Percentiles rank a stretch among this genome's conserved stretches.
Evolutionary conservation across 108 stramenopile genomes (phyloP).

Genomic region (Conticribra weissflogii): DNA sequence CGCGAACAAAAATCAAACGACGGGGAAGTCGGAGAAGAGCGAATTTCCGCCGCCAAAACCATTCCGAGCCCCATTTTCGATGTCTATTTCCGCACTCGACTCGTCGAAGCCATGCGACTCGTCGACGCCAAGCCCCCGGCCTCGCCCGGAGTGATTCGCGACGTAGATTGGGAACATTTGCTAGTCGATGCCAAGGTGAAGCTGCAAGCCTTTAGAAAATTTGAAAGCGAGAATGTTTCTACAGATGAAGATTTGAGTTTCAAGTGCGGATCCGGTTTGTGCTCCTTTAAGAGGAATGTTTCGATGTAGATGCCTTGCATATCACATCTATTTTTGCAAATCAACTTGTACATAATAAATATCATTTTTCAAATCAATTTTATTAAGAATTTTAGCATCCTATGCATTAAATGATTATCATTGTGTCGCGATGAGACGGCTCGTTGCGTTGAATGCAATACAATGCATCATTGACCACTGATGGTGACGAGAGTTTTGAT

Average conservation of each 20-base stretch:
- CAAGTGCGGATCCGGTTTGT: slow-evolving; percentile 3
- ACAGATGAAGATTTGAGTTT: slow-evolving; percentile 13
- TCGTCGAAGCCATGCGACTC: slow-evolving; percentile 28
- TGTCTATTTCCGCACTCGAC: slow-evolving; percentile 25
- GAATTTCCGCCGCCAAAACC: slow-evolving; percentile 4
- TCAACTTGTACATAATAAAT: too few species aligned
- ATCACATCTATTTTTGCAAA: too few species aligned
- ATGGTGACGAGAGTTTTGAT: too few species aligned
- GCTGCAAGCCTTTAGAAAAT: slow-evolving; percentile 18
- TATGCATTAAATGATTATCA: too few species aligned
- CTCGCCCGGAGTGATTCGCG: background rate
- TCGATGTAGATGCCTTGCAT: too few species aligned
- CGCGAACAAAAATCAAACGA: background rate
- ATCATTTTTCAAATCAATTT: too few species aligned
- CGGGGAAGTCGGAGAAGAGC: slow-evolving; percentile 20
- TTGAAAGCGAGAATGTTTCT: slow-evolving; percentile 20
- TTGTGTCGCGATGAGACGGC: too few species aligned
- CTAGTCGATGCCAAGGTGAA: slow-evolving; percentile 27
- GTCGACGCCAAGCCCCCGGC: slow-evolving; percentile 14
- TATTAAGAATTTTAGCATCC: too few species aligned
- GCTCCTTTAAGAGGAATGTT: too few species aligned
- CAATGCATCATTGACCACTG: too few species aligned
- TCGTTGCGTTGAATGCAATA: too few species aligned
- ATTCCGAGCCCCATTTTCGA: slow-evolving; percentile 15
- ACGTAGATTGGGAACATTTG: slow-evolving; percentile 18